Conservation (phyloP, 352 stramenopile genomes). For the Peronospora farinosa region DNA sequence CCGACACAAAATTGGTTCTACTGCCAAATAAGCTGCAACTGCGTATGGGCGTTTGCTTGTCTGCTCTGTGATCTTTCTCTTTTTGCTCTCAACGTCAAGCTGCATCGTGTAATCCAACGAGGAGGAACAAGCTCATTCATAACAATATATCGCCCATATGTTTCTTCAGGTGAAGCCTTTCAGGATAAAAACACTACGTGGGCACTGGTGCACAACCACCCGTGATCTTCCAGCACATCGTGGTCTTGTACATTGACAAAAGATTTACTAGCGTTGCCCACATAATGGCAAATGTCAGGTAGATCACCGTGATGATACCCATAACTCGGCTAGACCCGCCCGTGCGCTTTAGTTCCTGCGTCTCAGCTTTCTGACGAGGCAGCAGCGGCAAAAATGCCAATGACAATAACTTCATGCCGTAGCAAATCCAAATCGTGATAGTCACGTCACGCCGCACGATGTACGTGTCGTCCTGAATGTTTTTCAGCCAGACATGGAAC, state of each 20-base stretch:
- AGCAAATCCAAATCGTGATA: slow-evolving; percentile 53
- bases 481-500: slow-evolving; percentile 46
- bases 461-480: slow-evolving; percentile 41
- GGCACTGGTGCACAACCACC: slow-evolving; percentile 34
- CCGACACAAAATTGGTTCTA: no score
- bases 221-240: slow-evolving; percentile 55
- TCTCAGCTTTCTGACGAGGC: slow-evolving; percentile 43
- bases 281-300: slow-evolving; percentile 30
- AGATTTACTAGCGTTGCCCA: slow-evolving; percentile 43
- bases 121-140: no score
- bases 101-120: no score
- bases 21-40: no score
- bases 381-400: slow-evolving; percentile 43
- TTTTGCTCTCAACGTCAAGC: no score
- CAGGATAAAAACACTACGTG: neutral
- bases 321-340: slow-evolving; percentile 35
- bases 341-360: slow-evolving; percentile 36
- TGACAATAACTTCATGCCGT: slow-evolving; percentile 49
- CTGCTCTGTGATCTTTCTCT: no score
- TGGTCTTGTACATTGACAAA: slow-evolving; percentile 42
- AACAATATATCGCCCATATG: no score
- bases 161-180: neutral
- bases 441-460: slow-evolving; percentile 49
- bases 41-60: no score
- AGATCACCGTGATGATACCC: slow-evolving; percentile 32